These are phyloP conservation scores for Rhodotorula sp. DNA, from an alignment of 1,284 basidiomycete genomes.

Conservation along the genomic window DNA sequence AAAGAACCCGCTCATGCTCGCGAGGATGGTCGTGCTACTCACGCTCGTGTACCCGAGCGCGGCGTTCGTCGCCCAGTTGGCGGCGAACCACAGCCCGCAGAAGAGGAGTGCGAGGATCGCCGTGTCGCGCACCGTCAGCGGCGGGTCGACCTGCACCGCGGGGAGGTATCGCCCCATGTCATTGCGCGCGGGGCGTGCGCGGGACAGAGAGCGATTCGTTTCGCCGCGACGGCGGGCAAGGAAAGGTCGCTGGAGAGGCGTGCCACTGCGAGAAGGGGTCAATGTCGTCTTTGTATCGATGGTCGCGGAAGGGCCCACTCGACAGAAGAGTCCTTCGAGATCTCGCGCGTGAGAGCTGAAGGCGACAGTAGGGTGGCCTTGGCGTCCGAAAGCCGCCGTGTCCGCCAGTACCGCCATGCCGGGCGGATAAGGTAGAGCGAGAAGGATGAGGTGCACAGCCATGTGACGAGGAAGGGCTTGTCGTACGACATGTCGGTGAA, in stretches of 20 bases:
- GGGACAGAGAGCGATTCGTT: slow-evolving; percentile 33
- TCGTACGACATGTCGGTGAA: slow-evolving; percentile 45
- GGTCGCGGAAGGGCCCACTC: not conserved
- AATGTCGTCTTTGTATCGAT: not conserved
- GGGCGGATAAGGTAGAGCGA: slow-evolving; percentile 76
- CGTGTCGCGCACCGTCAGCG: slow-evolving; percentile 69
- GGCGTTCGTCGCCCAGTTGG: slow-evolving; percentile 85
- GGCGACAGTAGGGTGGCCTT: not conserved
- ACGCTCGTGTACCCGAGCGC: slow-evolving; percentile 82
- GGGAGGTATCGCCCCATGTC: slow-evolving; percentile 30
- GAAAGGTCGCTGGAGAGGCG: not conserved
- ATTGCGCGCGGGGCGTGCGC: slow-evolving; percentile 23
- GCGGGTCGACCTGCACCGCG: slow-evolving; percentile 23
- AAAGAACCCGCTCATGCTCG: slow-evolving; percentile 91
- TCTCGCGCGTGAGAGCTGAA: not conserved
- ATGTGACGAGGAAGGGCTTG: slow-evolving; percentile 63
- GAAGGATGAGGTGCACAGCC: slow-evolving; percentile 84
- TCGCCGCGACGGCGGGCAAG: slow-evolving; percentile 14
- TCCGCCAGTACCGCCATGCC: slow-evolving; percentile 59
- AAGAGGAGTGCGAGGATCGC: slow-evolving; percentile 73
- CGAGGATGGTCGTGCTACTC: slow-evolving; percentile 83
- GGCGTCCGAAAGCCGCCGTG: not conserved
- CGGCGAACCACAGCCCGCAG: slow-evolving; percentile 65
- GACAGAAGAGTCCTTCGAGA: slow-evolving; percentile 22
- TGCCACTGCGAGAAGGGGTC: not conserved